Percentiles rank a stretch among this genome's conserved stretches.
Conservation (phyloP, 169 alveolate species). For the Plasmodium coatneyi region DNA sequence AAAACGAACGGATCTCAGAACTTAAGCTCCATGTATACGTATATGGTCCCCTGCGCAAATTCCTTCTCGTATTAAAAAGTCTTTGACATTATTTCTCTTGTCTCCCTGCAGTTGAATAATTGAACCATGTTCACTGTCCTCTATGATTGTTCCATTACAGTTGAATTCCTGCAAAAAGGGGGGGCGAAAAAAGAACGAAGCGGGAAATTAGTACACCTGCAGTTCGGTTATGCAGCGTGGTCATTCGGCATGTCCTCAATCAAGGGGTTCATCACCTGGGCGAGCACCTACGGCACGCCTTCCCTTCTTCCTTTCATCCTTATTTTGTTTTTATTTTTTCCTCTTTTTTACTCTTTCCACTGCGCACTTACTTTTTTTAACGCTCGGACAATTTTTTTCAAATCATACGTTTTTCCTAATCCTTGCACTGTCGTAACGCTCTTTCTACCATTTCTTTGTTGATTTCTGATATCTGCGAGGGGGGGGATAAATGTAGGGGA, state of each 20-base stretch:
- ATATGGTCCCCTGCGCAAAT: constrained; percentile 90
- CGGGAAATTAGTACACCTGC: neutral
- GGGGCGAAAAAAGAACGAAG: neutral
- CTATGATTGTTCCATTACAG: constrained; percentile 94
- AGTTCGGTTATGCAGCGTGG: neutral
- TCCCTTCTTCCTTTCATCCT: neutral
- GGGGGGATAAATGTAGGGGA: neutral
- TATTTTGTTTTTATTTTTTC: neutral
- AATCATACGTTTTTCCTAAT: constrained; percentile 90
- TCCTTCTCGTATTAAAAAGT: constrained; percentile 90
- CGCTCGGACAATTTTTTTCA: constrained; percentile 93
- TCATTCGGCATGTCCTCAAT: neutral
- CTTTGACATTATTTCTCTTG: constrained; percentile 91
- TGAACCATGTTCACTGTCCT: constrained; percentile 93
- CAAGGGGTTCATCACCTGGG: neutral
- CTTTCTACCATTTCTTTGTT: constrained; percentile 95
- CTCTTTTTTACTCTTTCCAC: neutral
- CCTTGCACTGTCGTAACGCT: constrained; percentile 96
- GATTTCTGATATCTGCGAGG: constrained; percentile 88
- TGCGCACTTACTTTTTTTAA: constrained; percentile 86
- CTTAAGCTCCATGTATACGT: constrained; percentile 92
- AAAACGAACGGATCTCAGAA: neutral
- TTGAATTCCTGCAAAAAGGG: constrained; percentile 82
- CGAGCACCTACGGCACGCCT: neutral
- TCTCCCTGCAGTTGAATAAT: constrained; percentile 92